Conservation (phyloP, 805 yeast genomes). For the Lachancea mirantina region DNA sequence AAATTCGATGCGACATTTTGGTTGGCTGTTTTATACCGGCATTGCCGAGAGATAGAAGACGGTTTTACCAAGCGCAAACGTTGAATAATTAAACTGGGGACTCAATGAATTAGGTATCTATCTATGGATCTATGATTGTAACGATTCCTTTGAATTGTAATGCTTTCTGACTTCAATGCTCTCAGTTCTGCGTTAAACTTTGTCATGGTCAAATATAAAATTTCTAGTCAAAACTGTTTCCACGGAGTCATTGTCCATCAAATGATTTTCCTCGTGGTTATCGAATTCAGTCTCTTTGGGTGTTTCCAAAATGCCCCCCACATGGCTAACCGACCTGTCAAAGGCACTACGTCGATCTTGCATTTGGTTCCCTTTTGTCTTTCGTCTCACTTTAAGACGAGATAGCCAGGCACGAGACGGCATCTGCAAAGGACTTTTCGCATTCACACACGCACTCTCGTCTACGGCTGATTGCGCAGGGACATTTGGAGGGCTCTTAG, state of each 20-base stretch:
- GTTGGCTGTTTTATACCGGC: no score
- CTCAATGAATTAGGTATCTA: no score
- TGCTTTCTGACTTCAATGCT: no score
- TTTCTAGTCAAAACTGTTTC: conserved; percentile 30
- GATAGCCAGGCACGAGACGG: conserved; percentile 4
- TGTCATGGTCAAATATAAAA: conserved; percentile 21
- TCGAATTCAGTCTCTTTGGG: no score
- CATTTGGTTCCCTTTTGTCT: neutral
- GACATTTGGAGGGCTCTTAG: neutral
- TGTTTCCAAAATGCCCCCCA: neutral
- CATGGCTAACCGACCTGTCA: neutral
- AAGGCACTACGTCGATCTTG: neutral
- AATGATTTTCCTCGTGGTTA: neutral
- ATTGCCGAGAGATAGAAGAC: no score
- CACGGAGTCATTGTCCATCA: conserved; percentile 15
- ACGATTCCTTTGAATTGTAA: no score
- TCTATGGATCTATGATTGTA: no score
- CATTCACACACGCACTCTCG: neutral
- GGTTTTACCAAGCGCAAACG: no score
- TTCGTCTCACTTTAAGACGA: conserved; percentile 1
- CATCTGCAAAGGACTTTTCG: neutral
- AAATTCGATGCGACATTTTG: no score
- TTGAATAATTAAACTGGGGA: no score
- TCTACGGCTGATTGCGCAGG: neutral
- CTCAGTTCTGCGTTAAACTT: conserved; percentile 1